Base-by-base conservation (phyloP, 2,329 filamentous ascomycete genomes). In the Ascochyta koolunga region DNA sequence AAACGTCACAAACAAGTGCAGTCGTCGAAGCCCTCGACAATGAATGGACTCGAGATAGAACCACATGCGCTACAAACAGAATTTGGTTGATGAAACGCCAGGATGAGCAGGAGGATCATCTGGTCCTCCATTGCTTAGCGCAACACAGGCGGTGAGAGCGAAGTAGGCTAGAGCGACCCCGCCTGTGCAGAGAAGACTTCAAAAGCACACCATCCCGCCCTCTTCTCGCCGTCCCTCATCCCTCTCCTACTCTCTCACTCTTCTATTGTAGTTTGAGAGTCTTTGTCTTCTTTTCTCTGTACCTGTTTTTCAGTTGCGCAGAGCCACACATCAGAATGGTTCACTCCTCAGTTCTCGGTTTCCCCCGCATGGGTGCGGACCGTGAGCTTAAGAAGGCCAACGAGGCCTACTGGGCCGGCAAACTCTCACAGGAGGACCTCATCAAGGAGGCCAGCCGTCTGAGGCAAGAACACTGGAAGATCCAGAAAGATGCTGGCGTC, bases 331-430 rank as follows among this genome's bases (percentile, higher is more conserved):
- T 63, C 67, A 67, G 55, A 54, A 82, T 82, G 80, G 80, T 82
- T 52, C 77, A 80, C 65, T 82, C 80, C 65, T 85, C 95, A 69
- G 85, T 99, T 79, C 89, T 99, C 79, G 95, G 95, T 82, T 99
- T 99, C 87, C 95, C 95, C 79, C 93, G 95, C 77, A 97, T 98
- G 91, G 95, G 95, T 82, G 90, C 86, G 74, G 90, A 96, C 82
- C 92, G 95, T 88, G 95, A 99, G 86, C 88, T 99, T 78, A 99
- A 99, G 89, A 99, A 99, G 88, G 95, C 95, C 76, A 99, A 93
- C 68, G 95, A 99, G 82, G 91, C 93, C 78, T 99, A 89, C 82
- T 99, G 95, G 95, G 89, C 82, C 73, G 93, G 89, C 79, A 99
- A 98, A 85, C 84, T 96, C 78, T 93, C 91, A 62, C 91, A 93